Base-by-base conservation (phyloP, 768 basidiomycete species). In the Zangia roseola region DNA sequence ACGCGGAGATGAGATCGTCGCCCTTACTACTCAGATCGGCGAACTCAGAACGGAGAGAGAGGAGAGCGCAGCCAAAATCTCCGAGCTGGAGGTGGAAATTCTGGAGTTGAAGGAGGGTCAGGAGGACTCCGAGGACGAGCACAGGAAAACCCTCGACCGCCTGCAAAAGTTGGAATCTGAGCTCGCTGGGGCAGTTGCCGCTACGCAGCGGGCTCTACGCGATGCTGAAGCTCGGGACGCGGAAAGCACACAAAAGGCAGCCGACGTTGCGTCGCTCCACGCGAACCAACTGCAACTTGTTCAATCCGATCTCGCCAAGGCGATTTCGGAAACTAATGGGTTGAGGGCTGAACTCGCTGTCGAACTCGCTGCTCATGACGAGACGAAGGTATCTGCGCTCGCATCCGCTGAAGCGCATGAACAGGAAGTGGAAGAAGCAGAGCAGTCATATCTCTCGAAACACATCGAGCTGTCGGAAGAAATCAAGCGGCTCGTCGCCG, bases 61-160 rank as follows among this genome's bases (percentile, higher is more conserved):
- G 58, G 88, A 90, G 49, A 82, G 71, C 35, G 78, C 83, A 9
- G 73, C 70, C 60, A 89, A 83, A 66, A 71, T 91, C 5, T 88
- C 87, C 0, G 90, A 93, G 58, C 73, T 91, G 21, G 91, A 93
- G 70, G 71, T 93, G 42, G 88, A 92, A 62, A 76, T 91, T 35
- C 66, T 91, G 49, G 90, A 92, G 68, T 60, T 85, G 51, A 88
- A 77, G 64, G 90, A 93, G 62, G 72, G 72, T 35, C 79, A 81
- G 52, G 90, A 91, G 56, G 67, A 67, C 17, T 70, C 76, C 6
- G 83, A 86, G 57, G 88, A 89, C 47, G 76, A 76, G 25, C 79
- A 76, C 42, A 71, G 69, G 39, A 70, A 71, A 50, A 64, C 75
- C 10, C 59, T 76, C 33, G 64, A 69, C 10, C 77, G 69, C 39